phyloP scores from a whole-genome alignment of 2,329 filamentous ascomycete species.

The Periconia sp. region DNA sequence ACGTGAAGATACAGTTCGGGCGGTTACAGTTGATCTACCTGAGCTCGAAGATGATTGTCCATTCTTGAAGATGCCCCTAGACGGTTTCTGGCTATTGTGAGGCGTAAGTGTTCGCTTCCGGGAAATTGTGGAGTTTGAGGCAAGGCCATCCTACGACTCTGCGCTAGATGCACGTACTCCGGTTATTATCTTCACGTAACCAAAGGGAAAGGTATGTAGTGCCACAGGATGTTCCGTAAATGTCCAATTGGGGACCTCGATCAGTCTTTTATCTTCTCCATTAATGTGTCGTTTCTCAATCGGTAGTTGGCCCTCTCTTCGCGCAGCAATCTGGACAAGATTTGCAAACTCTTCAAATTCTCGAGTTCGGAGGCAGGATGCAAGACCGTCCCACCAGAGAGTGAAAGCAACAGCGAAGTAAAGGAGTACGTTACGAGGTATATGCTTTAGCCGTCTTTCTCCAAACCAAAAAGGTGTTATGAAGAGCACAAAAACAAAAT shows the following conservation, averaged over 20 bases:
- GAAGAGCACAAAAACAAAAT: slow-evolving; percentile 57
- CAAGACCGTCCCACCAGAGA: slow-evolving; percentile 70
- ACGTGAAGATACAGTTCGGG: too few species aligned
- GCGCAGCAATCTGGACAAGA: slow-evolving; percentile 40
- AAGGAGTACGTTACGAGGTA: slow-evolving; percentile 56
- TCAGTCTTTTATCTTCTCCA: background rate
- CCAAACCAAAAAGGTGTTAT: slow-evolving; percentile 59
- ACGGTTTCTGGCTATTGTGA: too few species aligned
- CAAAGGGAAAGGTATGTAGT: slow-evolving; percentile 3
- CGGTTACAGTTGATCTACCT: too few species aligned
- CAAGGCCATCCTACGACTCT: too few species aligned
- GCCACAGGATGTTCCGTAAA: background rate
- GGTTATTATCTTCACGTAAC: slow-evolving; percentile 2
- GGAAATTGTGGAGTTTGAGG: too few species aligned
- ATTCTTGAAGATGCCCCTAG: too few species aligned
- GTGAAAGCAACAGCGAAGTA: slow-evolving; percentile 70
- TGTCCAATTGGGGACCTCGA: background rate
- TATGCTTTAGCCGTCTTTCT: slow-evolving; percentile 28
- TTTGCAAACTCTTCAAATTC: slow-evolving; percentile 68
- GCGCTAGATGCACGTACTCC: background rate
- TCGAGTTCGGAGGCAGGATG: slow-evolving; percentile 71
- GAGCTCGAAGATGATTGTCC: too few species aligned
- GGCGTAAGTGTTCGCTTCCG: too few species aligned
- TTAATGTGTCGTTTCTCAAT: background rate
- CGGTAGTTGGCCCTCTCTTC: background rate